Base-by-base conservation (phyloP, 495 filamentous ascomycete species). In the Hyphodiscus hymeniophilus region DNA sequence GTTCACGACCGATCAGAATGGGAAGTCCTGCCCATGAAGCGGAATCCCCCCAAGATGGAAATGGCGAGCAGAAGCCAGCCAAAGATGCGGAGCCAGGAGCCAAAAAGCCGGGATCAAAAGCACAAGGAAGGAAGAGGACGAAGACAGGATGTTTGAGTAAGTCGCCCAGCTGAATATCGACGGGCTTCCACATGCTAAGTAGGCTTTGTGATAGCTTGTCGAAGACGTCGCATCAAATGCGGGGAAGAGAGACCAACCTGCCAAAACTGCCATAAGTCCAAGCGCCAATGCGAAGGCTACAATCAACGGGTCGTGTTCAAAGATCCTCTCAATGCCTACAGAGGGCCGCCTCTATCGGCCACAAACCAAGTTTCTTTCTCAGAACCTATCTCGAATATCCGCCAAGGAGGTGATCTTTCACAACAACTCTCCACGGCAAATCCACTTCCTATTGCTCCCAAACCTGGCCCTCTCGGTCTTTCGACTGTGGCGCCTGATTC, bases 61-160 rank as follows among this genome's bases (percentile, higher is more conserved):
- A 20, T 6, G 3, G 16, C 7, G 38, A 20, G 7, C 16, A 22
- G 16, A 36, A 36, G 33, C 3, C 6, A 7, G 38, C 16, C 30
- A 40, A 50, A 13, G 35, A 20, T 12, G 43, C 16, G 13, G 48
- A 48, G 11, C 23, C 46, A 44, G 28, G 26, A 28, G 39, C 52
- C 7, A 52, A 30, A 28, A 59, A 55, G 32, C 45, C 45, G 11
- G 49, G 52, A 39, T 52, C 56, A 31, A 59, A 59, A 44, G 56
- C 40, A 6, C 48, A 47, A 30, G 56, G 56, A 18, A 72, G 84
- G 56, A 95, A 88, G 62, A 76, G 92, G 57, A 96, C 92, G 32
- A 98, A 98, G 67, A 96, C 92, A 1, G 92, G 92, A 20, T 98
- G 92, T 65, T 71, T 98, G 50, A 98, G 87, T 92, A 76, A 60